Base-by-base conservation (phyloP, 225 moss, liverwort and hornwort genomes). In the Marchantia polymorpha region DNA sequence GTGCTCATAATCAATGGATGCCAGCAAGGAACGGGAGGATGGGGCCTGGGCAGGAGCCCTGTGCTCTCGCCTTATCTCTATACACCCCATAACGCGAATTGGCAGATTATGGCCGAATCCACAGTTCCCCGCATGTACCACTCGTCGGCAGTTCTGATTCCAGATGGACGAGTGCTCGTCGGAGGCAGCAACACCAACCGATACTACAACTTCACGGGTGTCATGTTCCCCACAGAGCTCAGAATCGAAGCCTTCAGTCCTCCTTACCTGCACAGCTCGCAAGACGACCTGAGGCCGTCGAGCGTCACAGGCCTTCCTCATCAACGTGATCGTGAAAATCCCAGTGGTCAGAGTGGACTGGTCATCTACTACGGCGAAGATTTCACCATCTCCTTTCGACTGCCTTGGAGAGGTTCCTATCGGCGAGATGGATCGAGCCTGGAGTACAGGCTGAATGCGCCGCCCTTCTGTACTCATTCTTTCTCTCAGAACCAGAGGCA, bases 101-200 rank as follows among this genome's bases (percentile, higher is more conserved):
- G 68, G 53, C 10, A 74, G 63, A 73, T 79, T 8, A 73, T 83
- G 20, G 60, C 73, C 8, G 25, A 78, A 10, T 52, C 85, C 12
- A 75, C 74, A 4, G 75, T 85, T 64, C 79, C 85, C 7, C 52
- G 85, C 16, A 58, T 85, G 82, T 85, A 85, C 77, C 85, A 85
- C 71, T 82, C 85, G 12, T 60, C 82, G 12, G 85, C 85, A 39
- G 69, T 55, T 64, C 46, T 85, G 79, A 64, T 79, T 10, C 69
- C 82, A 60, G 85, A 85, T 48, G 82, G 75, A 11, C 79, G 78
- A 1, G 63, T 85, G 12, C 61, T 85, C 12, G 82, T 82, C 4
- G 85, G 49, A 3, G 85, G 85, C 12, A 79, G 82, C 79, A 85
- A 85, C 75, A 75, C 79, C 50, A 73, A 85, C 27, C 8, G 25